Conservation (phyloP, 345 rosid species). For the Aurinia saxatilis region DNA sequence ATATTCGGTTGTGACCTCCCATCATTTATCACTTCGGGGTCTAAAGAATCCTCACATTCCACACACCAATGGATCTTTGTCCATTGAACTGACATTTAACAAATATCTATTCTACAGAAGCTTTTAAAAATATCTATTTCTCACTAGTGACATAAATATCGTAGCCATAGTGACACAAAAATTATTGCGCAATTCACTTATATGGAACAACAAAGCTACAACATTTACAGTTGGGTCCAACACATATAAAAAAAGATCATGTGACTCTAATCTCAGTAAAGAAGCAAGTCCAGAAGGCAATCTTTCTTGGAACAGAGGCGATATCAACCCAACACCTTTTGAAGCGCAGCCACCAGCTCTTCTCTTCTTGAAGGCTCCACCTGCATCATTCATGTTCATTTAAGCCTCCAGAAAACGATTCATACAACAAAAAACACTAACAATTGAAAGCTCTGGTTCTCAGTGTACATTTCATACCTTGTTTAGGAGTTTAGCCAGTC, state of each 20-base stretch:
- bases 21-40: no score
- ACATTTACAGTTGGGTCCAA: conserved; percentile 20
- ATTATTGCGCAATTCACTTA: neutral
- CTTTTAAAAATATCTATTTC: no score
- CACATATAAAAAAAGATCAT: neutral
- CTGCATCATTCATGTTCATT: conserved; percentile 43
- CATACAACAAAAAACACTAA: neutral
- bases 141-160: no score
- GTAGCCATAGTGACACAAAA: neutral
- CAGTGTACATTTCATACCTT: conserved; percentile 42
- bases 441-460: neutral
- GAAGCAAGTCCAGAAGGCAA: neutral
- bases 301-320: conserved; percentile 5
- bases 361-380: conserved; percentile 66
- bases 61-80: no score
- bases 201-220: conserved; percentile 11
- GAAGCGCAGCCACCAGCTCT: conserved; percentile 44
- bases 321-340: conserved; percentile 46
- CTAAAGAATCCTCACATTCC: no score
- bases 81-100: no score
- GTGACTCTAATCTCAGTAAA: neutral
- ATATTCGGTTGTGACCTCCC: no score
- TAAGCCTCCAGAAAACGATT: neutral
- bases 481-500: conserved; percentile 77
- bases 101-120: no score